Conservation (phyloP, 352 stramenopile genomes). For the Phytophthora fragariae region DNA sequence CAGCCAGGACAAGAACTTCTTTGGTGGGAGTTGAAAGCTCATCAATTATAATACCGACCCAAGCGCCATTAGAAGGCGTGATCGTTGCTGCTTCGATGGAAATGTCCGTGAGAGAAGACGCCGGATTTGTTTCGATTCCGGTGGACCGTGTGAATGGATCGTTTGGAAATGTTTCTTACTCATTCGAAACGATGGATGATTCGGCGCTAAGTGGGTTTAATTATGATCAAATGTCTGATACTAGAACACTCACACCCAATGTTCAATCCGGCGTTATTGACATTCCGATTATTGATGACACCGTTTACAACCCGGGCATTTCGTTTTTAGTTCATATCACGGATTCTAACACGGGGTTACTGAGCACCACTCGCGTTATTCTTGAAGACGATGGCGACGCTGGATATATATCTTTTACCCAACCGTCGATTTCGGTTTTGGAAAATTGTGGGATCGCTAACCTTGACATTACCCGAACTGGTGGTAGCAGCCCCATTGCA, state of each 20-base stretch:
- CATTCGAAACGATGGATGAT: slow-evolving; percentile 46
- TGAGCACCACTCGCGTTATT: slow-evolving; percentile 42
- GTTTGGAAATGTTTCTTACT: slow-evolving; percentile 48
- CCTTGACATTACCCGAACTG: slow-evolving; percentile 41
- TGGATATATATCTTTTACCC: slow-evolving; percentile 55
- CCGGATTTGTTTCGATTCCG: slow-evolving; percentile 31
- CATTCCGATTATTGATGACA: slow-evolving; percentile 57
- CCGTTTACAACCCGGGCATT: slow-evolving; percentile 49
- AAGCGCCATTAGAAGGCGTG: slow-evolving; percentile 42
- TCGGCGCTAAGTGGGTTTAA: slow-evolving; percentile 45
- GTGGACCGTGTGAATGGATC: slow-evolving; percentile 62
- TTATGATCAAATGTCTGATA: slow-evolving; percentile 29
- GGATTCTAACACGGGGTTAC: slow-evolving; percentile 30
- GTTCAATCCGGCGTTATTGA: slow-evolving; percentile 39
- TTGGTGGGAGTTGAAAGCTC: slow-evolving; percentile 38
- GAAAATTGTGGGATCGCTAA: slow-evolving; percentile 43
- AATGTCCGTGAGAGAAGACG: slow-evolving; percentile 44
- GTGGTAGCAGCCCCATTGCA: slow-evolving; percentile 36
- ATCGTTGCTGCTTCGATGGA: slow-evolving; percentile 32
- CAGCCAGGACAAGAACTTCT: slow-evolving; percentile 43
- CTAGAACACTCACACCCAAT: slow-evolving; percentile 34
- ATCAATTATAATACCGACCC: slow-evolving; percentile 38
- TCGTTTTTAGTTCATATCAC: slow-evolving; percentile 50
- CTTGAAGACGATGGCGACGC: slow-evolving; percentile 65
- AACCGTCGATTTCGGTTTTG: slow-evolving; percentile 18